These are phyloP conservation scores for Aspergillus puulaauensis DNA, from an alignment of 2,329 filamentous ascomycete species.

Conservation along the genomic window DNA sequence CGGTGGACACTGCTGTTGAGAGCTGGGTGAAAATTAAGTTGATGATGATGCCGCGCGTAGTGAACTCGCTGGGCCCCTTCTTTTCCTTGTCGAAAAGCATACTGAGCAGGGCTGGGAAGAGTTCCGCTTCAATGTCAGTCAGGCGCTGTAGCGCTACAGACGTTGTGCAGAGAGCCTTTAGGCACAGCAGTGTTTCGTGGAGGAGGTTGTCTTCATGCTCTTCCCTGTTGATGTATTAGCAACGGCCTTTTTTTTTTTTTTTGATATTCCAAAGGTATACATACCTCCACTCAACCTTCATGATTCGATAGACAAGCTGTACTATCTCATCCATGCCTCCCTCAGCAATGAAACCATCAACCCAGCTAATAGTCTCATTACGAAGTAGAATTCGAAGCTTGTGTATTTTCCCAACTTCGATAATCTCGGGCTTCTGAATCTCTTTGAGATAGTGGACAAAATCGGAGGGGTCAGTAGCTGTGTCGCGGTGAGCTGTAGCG, in stretches of 20 bases:
- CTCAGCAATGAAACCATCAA: slow-evolving; percentile 83
- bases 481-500: slow-evolving; percentile 68
- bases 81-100: slow-evolving; percentile 98
- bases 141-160: slow-evolving; percentile 81
- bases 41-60: slow-evolving; percentile 84
- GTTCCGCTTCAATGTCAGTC: slow-evolving; percentile 70
- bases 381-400: slow-evolving; percentile 85
- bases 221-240: slow-evolving; percentile 59
- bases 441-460: slow-evolving; percentile 84
- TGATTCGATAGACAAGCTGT: slow-evolving; percentile 80
- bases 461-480: slow-evolving; percentile 72
- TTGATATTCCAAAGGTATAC: slow-evolving; percentile 25
- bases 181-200: slow-evolving; percentile 86
- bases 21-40: slow-evolving; percentile 88
- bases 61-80: slow-evolving; percentile 96
- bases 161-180: slow-evolving; percentile 93
- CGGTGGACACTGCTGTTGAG: slow-evolving; percentile 60
- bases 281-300: slow-evolving; percentile 94
- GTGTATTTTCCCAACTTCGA: slow-evolving; percentile 93
- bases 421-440: slow-evolving; percentile 73
- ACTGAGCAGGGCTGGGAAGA: slow-evolving; percentile 81
- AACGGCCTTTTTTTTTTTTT: neutral
- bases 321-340: slow-evolving; percentile 94
- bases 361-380: slow-evolving; percentile 95
- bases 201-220: slow-evolving; percentile 93